These are phyloP conservation scores for Wickerhamiella nectarea DNA, from an alignment of 805 yeast species.

Conservation along the genomic window DNA sequence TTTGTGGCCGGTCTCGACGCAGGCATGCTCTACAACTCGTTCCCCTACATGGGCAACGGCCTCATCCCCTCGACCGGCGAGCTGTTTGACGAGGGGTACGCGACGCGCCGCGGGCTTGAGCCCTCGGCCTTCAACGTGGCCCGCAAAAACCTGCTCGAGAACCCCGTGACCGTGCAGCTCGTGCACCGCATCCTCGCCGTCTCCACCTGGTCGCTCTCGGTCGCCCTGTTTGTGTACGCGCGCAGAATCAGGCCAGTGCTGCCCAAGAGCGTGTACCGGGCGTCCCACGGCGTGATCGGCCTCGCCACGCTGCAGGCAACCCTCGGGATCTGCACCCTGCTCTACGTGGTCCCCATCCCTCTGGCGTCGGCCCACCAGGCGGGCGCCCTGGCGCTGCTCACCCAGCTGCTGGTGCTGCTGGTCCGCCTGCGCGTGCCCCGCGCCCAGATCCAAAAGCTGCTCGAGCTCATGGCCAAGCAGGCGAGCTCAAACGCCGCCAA, in stretches of 20 bases:
- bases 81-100: slow-evolving; percentile 57
- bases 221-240: slow-evolving; percentile 60
- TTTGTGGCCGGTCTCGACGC: slow-evolving; percentile 98
- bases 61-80: slow-evolving; percentile 70
- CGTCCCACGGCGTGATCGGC: slow-evolving; percentile 60
- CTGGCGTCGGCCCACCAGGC: slow-evolving; percentile 95
- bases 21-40: slow-evolving; percentile 87
- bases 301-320: slow-evolving; percentile 70
- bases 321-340: slow-evolving; percentile 72
- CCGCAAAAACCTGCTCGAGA: slow-evolving; percentile 90
- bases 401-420: slow-evolving; percentile 55
- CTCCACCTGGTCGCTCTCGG: slow-evolving; percentile 58
- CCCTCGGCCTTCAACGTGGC: slow-evolving; percentile 29
- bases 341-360: slow-evolving; percentile 83
- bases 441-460: slow-evolving; percentile 17
- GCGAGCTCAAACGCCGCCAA: not conserved
- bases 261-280: slow-evolving; percentile 30
- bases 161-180: slow-evolving; percentile 91
- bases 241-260: slow-evolving; percentile 38
- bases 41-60: slow-evolving; percentile 81
- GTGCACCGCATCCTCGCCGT: slow-evolving; percentile 78
- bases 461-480: slow-evolving; percentile 18
- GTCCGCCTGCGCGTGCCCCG: slow-evolving; percentile 49
- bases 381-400: slow-evolving; percentile 80
- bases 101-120: slow-evolving; percentile 24